Evolutionary conservation across 2,329 filamentous ascomycete species (phyloP), one percentile per base, ranked within the genome.

Genomic region (Talaromyces amestolkiae): DNA sequence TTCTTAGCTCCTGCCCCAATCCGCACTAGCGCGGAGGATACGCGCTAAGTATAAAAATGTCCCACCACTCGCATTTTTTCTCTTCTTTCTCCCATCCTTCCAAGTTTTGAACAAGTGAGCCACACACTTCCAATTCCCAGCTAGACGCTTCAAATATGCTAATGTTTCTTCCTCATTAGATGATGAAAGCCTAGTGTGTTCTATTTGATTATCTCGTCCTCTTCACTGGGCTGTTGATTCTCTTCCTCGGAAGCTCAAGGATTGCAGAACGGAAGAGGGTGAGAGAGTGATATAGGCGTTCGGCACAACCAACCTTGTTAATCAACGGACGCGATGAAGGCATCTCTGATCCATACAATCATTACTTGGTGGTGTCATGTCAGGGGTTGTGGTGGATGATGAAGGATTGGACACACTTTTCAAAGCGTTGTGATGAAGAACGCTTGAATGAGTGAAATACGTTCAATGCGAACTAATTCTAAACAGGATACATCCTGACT

Each of bases 141-240:
- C 15, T n/a, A 11, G 37, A 9, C 37, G 1, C n/a, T 63, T 24
- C 33, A 41, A 63, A 67, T 68, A 37, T 27, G 66, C 70, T 68
- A 70, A 68, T 59, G 60, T 58, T 33, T 35, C 35, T 49, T 22
- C n/a, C 51, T 17, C 11, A 33, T 3, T 75, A 97, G 93, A 96
- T 98, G 94, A 99, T 98, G 95, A 99, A 96, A 97, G 91, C 91
- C 87, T 89, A 89, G 91, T 88, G 94, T 98, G 95, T 89, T 88
- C 80, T 83, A 88, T 88, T 92, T 96, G 95, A 84, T 63, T 24
- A 65, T 78, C 79, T 84, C 85, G 91, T 83, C 85, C 83, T 81
- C 85, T 82, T 78, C 80, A 82, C 84, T 82, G 84, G 83, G 82
- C 85, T 82, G 83, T 82, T 85, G 87, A 91, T 92, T 94, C 93